Percentiles rank a stretch among this genome's conserved stretches.
Evolutionary conservation across 2,329 filamentous ascomycete species (phyloP).

Genomic region (Paraphaeosphaeria sporulosa): DNA sequence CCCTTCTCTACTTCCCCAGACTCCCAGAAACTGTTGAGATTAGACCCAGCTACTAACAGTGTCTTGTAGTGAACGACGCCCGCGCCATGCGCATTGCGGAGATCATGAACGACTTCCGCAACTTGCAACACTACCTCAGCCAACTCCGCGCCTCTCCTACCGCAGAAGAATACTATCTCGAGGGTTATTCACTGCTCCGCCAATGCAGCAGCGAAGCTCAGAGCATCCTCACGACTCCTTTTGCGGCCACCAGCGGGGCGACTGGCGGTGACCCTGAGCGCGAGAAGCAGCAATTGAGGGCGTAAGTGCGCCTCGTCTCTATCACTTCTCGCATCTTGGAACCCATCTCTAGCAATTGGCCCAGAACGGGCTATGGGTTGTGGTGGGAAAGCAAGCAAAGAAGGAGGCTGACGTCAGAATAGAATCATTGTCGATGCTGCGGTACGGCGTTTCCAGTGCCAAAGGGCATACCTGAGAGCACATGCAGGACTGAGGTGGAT

Average conservation of each 20-base stretch:
- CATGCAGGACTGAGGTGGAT: conserved; percentile 67
- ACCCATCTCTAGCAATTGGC: not conserved
- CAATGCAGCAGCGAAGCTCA: conserved; percentile 65
- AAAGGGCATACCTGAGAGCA: conserved; percentile 66
- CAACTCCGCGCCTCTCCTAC: conserved; percentile 60
- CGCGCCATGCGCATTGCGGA: conserved; percentile 69
- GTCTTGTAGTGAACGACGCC: conserved; percentile 65
- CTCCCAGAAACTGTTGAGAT: not conserved
- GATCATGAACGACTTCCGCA: conserved; percentile 70
- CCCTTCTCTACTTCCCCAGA: not conserved
- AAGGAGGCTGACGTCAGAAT: conserved; percentile 30
- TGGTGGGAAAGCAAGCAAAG: not conserved
- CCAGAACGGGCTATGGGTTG: not conserved
- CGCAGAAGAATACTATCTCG: conserved; percentile 64
- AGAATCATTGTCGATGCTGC: conserved; percentile 69
- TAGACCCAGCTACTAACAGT: conserved; percentile 22
- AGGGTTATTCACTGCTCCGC: conserved; percentile 65
- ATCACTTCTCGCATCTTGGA: not conserved
- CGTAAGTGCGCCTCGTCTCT: conserved; percentile 51
- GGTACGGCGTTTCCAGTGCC: conserved; percentile 67
- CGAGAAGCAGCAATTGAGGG: conserved; percentile 64
- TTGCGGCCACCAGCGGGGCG: conserved; percentile 53
- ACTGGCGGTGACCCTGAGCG: conserved; percentile 58
- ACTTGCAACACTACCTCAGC: conserved; percentile 65
- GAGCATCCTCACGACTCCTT: conserved; percentile 62